A percentile compares a stretch with the other conserved stretches of the same genome.
Conservation (phyloP, 495 filamentous ascomycete species). For the Penicillium coffeae region DNA sequence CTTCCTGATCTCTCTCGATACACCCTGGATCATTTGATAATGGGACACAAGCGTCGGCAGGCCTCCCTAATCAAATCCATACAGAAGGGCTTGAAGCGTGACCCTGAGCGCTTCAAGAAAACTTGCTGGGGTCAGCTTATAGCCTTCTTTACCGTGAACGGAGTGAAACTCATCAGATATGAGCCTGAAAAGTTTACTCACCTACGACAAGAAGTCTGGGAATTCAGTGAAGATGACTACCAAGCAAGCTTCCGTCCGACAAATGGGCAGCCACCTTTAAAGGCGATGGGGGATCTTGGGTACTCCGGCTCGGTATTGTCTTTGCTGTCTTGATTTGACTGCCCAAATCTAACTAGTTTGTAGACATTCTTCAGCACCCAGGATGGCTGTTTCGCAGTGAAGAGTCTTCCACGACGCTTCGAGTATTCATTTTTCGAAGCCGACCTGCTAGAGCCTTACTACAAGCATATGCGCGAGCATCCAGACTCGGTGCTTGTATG, state of each 20-base stretch:
- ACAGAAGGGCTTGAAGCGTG: constrained; percentile 29
- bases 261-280: constrained; percentile 29
- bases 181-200: constrained; percentile 22
- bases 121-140: constrained; percentile 24
- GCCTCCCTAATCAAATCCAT: constrained; percentile 32
- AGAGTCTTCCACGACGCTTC: constrained; percentile 61
- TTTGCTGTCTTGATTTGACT: neutral
- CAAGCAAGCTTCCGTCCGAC: constrained; percentile 44
- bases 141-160: constrained; percentile 34
- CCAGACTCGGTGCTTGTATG: constrained; percentile 58
- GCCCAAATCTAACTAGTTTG: neutral
- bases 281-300: constrained; percentile 53
- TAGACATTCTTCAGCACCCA: constrained; percentile 65
- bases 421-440: constrained; percentile 65
- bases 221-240: constrained; percentile 53
- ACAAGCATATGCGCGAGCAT: constrained; percentile 54
- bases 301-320: constrained; percentile 53
- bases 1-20: neutral
- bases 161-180: constrained; percentile 32
- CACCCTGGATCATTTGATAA: constrained; percentile 1
- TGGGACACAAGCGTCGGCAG: constrained; percentile 29
- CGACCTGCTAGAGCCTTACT: constrained; percentile 58
- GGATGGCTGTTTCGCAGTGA: constrained; percentile 59
- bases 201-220: constrained; percentile 43
- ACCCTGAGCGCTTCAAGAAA: constrained; percentile 26